Base-by-base conservation (phyloP, 208 protist genomes). In the Eutreptiella sp. region DNA sequence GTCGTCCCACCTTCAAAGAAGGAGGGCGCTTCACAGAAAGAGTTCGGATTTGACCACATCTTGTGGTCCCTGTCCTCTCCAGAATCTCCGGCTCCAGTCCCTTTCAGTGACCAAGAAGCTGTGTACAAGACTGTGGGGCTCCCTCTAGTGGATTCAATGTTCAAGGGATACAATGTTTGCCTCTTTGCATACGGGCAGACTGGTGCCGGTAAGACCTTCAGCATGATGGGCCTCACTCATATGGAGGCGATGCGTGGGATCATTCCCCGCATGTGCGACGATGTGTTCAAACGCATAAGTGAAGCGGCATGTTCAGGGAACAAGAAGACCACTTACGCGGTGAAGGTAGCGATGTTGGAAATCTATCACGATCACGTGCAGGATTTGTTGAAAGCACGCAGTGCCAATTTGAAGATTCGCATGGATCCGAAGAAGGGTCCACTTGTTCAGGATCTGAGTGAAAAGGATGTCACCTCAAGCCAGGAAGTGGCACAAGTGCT, bases 121-220 rank as follows among this genome's bases (percentile, higher is more conserved):
- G 78, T 82, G 4, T 82, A 67, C 59, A 47, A 79, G 28, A 74
- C 75, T 27, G 38, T 82, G 23, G 76, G 73, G 34, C 26, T 36
- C 23, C 42, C 47, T 19, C 58, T 78, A 5, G 38, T 83, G 36
- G 62, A 79, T 21, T 71, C 81, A 59, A 73, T 78, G 9, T 73
- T 90, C 27, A 73, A 85, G 48, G 84, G 87, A 32, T 87, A 83
- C 69, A 86, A 91, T 73, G 82, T 73, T 28, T 84, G 82, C 47
- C 68, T 93, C 38, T 92, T 91, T 54, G 85, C 84, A 7, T 92
- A 91, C 70, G 86, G 87, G 7, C 81, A 88, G 68, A 94, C 88
- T 0, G 79, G 79, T 42, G 78, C 68, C 64, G 34, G 89, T 68
- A 94, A 94, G 68, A 93, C 89, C 16, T 90, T 89, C 74, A 93